Evolutionary conservation across 148 eudicot species (phyloP).

Genomic region (Persicaria tinctoria): DNA sequence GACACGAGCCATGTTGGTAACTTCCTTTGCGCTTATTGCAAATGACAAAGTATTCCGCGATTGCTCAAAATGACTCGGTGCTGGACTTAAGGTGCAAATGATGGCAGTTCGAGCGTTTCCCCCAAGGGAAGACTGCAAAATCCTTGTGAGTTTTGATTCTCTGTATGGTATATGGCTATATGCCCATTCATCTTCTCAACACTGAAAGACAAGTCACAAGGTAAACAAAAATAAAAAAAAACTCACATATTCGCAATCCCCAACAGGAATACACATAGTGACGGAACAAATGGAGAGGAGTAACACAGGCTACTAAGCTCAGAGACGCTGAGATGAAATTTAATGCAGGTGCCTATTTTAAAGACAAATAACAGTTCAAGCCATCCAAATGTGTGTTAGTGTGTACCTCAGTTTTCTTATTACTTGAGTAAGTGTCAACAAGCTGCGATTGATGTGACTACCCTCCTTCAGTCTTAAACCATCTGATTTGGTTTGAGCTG

Average conservation of each 20-base stretch:
- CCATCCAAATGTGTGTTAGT: not conserved
- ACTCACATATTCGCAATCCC: too few relatives aligned
- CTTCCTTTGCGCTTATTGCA: slow-evolving; percentile 93
- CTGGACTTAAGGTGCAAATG: slow-evolving; percentile 92
- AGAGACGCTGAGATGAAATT: too few relatives aligned
- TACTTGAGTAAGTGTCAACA: slow-evolving; percentile 80
- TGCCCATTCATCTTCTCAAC: slow-evolving; percentile 70
- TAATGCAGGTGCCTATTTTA: too few relatives aligned
- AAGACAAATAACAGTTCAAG: not conserved
- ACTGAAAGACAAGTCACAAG: slow-evolving; percentile 29
- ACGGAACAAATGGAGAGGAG: too few relatives aligned
- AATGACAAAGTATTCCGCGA: slow-evolving; percentile 78
- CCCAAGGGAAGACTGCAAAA: slow-evolving; percentile 85
- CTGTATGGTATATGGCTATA: slow-evolving; percentile 86
- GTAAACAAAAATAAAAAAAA: not conserved
- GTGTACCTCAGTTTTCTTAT: slow-evolving; percentile 79
- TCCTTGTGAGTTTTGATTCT: slow-evolving; percentile 92
- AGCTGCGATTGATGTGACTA: slow-evolving; percentile 85
- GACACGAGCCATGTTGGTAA: slow-evolving; percentile 77
- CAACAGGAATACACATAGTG: too few relatives aligned
- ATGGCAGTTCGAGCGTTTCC: slow-evolving; percentile 97
- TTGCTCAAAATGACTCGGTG: slow-evolving; percentile 86
- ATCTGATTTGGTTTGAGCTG: slow-evolving; percentile 60
- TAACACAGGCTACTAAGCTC: too few relatives aligned
- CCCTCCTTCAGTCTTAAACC: slow-evolving; percentile 86